Base-by-base conservation (phyloP, 371 early-diverging fungal genomes). In the Nosema muscidifuracis region DNA sequence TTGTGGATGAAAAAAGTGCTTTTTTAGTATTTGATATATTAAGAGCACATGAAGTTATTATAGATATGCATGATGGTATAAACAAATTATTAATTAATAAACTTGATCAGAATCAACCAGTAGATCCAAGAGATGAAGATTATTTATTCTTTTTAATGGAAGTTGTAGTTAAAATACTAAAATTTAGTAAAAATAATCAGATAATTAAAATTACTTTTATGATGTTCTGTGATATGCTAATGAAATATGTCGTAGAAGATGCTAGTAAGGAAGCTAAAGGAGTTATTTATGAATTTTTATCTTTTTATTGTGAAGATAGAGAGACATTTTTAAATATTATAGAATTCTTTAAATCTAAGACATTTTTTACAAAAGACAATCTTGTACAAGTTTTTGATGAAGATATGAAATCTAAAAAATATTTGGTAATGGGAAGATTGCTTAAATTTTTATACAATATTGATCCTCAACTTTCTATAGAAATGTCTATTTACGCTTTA, bases 121-220 rank as follows among this genome's bases (percentile, higher is more conserved):
- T 79, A 20, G 26, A 66, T 22, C 62, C 72, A 31, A 31, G 55
- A 34, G 79, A 79, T 38, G 75, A 73, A 40, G 44, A 67, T 33
- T 64, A 55, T 9, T 57, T 79, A 13, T 51, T 47, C 20, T 61
- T 53, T 64, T 36, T 74, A 50, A 40, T 79, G 38, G 67, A 69
- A 42, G 50, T 57, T 3, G 63, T 79, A 26, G 53, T 28, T 12
- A 79, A 65, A 58, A 47, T 79, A 0, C 15, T 65, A 20, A 44
- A 30, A 10, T 68, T 40, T 22, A 72, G 53, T 24, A 30, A 38
- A 0, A 33, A 53, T 42, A 53, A 28, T 33, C 53, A 64, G 26
- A 33, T 30, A 34, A 64, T 71, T 53, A 71, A 56, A 44, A 36
- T 62, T 16, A 38, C 50, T 26, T 79, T 75, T 53, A 61, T 67